Conservation (phyloP, 805 yeast genomes). For the Clavispora carvajalis region DNA sequence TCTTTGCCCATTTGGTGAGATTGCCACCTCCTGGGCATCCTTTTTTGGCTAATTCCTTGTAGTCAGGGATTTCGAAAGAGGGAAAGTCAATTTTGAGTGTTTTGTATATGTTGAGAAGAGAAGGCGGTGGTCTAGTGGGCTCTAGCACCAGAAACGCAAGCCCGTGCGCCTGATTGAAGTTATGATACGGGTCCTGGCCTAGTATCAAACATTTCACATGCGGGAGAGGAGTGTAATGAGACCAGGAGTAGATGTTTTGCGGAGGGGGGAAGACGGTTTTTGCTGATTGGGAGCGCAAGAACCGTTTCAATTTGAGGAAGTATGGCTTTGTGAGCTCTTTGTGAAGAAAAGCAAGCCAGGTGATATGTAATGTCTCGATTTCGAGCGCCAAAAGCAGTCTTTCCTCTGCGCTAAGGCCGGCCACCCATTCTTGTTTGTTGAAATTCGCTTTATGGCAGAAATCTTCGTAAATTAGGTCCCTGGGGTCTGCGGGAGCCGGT, state of each 20-base stretch:
- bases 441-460: conserved; percentile 25
- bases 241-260: conserved; percentile 84
- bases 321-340: conserved; percentile 79
- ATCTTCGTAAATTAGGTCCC: neutral
- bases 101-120: conserved; percentile 81
- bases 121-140: conserved; percentile 78
- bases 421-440: conserved; percentile 49
- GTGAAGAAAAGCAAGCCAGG: conserved; percentile 73
- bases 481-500: too few species aligned
- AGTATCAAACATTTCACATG: conserved; percentile 71
- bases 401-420: conserved; percentile 43
- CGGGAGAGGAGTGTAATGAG: conserved; percentile 72
- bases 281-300: conserved; percentile 45
- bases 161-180: conserved; percentile 91
- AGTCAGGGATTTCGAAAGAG: conserved; percentile 55
- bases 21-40: conserved; percentile 51
- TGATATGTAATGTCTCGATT: conserved; percentile 59
- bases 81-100: conserved; percentile 62
- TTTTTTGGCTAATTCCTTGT: conserved; percentile 14
- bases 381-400: conserved; percentile 56
- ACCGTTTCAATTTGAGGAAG: conserved; percentile 66
- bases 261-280: conserved; percentile 73
- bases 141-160: conserved; percentile 86
- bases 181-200: conserved; percentile 98
- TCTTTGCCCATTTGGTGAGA: conserved; percentile 75